Evolutionary conservation across 805 yeast species (phyloP).

Genomic region (Torulaspora quercuum): DNA sequence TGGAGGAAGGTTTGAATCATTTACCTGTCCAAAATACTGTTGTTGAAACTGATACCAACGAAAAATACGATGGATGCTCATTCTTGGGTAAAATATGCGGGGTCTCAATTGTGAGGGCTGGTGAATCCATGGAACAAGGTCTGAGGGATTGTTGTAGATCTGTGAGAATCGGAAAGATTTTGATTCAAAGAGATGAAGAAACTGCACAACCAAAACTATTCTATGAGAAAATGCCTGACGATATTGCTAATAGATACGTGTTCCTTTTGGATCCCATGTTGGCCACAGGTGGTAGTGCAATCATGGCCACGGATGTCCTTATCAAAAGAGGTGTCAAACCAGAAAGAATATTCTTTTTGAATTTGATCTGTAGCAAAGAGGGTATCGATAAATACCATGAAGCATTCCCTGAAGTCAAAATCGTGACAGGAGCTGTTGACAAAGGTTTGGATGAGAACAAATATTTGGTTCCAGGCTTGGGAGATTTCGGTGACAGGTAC

Average conservation of each 20-base stretch:
- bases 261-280: slow-evolving; percentile 94
- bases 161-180: slow-evolving; percentile 92
- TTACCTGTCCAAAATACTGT: slow-evolving; percentile 73
- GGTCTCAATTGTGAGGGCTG: slow-evolving; percentile 96
- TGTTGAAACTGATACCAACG: slow-evolving; percentile 75
- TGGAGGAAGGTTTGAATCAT: slow-evolving; percentile 93
- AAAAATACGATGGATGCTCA: slow-evolving; percentile 66
- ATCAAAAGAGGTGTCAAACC: slow-evolving; percentile 81
- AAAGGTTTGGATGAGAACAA: slow-evolving; percentile 78
- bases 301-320: slow-evolving; percentile 93
- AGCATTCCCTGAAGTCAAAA: slow-evolving; percentile 77
- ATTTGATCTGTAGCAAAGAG: slow-evolving; percentile 91
- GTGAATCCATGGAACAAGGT: slow-evolving; percentile 99
- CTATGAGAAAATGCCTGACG: slow-evolving; percentile 92
- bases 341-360: slow-evolving; percentile 84
- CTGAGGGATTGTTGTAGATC: slow-evolving; percentile 95
- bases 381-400: slow-evolving; percentile 78
- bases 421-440: slow-evolving; percentile 93
- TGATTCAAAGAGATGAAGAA: slow-evolving; percentile 97
- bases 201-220: slow-evolving; percentile 89
- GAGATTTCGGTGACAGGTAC: slow-evolving; percentile 97
- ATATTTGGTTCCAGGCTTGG: slow-evolving; percentile 90
- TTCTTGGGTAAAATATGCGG: slow-evolving; percentile 95
- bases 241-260: slow-evolving; percentile 82
- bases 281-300: slow-evolving; percentile 98